These are phyloP conservation scores for Tolypocladium album DNA, from an alignment of 2,329 filamentous ascomycete species.

Conservation along the genomic window DNA sequence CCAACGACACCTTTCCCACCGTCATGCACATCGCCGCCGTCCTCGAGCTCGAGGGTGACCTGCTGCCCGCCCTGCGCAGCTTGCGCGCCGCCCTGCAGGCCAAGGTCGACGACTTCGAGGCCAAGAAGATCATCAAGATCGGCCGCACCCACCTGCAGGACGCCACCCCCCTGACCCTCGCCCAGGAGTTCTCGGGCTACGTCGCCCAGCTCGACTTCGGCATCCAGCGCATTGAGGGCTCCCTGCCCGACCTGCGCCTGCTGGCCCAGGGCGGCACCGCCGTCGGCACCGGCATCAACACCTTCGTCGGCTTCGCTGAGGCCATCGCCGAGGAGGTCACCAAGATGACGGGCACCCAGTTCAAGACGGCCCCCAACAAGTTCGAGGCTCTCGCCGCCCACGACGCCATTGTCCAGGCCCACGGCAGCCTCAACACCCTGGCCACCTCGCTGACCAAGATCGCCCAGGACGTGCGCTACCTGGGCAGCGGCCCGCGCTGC, in stretches of 20 bases:
- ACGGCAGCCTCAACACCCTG: constrained; percentile 86
- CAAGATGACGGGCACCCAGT: constrained; percentile 86
- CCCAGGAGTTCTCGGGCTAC: constrained; percentile 96
- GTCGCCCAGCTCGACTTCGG: constrained; percentile 88
- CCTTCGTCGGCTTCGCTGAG: constrained; percentile 91
- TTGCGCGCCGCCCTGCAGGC: constrained; percentile 75
- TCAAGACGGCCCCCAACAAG: constrained; percentile 97
- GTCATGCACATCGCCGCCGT: constrained; percentile 99
- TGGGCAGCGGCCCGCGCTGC: constrained; percentile 90
- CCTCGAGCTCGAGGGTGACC: constrained; percentile 76
- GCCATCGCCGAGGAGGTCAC: constrained; percentile 82
- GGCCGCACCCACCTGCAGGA: constrained; percentile 96
- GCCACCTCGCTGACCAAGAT: constrained; percentile 93
- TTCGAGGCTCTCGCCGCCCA: constrained; percentile 95
- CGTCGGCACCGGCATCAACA: constrained; percentile 96
- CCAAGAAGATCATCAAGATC: constrained; percentile 93
- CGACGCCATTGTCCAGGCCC: constrained; percentile 90
- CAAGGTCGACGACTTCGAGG: constrained; percentile 81
- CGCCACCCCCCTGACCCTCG: constrained; percentile 87
- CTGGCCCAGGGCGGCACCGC: constrained; percentile 94
- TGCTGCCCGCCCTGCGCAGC: constrained; percentile 73
- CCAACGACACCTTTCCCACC: constrained; percentile 98
- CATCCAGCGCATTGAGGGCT: constrained; percentile 74
- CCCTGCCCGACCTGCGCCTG: constrained; percentile 73
- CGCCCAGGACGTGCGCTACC: constrained; percentile 93